These are phyloP conservation scores for Pelargonium fulgidum DNA, from an alignment of 441 rosid genomes.

Conservation along the genomic window DNA sequence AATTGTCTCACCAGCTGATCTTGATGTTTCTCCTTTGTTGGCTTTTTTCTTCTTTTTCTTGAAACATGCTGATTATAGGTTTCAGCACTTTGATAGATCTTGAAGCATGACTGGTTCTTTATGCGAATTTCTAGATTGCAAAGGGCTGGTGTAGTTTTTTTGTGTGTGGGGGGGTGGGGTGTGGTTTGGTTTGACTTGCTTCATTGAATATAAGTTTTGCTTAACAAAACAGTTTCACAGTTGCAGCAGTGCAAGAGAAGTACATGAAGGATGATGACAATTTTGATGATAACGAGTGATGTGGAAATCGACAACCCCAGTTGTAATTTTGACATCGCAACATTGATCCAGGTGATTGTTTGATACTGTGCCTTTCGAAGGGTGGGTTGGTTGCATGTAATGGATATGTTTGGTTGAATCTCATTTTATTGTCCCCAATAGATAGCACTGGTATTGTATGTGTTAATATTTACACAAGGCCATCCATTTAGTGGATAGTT, in stretches of 20 bases:
- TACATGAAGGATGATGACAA: conserved; percentile 59
- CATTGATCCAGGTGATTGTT: no score
- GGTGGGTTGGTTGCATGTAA: no score
- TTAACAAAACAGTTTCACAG: conserved; percentile 48
- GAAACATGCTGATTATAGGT: not conserved
- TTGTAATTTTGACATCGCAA: not conserved
- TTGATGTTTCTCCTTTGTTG: no score
- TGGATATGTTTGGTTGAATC: no score
- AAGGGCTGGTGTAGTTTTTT: not conserved
- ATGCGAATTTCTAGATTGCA: not conserved
- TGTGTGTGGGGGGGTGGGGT: no score
- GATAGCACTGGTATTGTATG: no score
- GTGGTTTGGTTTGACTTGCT: not conserved
- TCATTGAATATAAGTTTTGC: conserved; percentile 30
- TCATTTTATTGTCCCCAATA: no score
- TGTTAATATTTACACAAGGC: no score
- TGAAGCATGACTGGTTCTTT: not conserved
- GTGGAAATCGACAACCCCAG: conserved; percentile 6
- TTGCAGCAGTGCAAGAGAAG: conserved; percentile 85
- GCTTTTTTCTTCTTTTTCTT: no score
- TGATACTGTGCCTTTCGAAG: no score
- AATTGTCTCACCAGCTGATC: no score
- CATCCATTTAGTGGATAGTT: no score
- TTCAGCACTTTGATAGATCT: not conserved
- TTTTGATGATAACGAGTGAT: conserved; percentile 17